Conservation (phyloP, 768 basidiomycete species). For the button mushroom (Agaricus bisporus) region DNA sequence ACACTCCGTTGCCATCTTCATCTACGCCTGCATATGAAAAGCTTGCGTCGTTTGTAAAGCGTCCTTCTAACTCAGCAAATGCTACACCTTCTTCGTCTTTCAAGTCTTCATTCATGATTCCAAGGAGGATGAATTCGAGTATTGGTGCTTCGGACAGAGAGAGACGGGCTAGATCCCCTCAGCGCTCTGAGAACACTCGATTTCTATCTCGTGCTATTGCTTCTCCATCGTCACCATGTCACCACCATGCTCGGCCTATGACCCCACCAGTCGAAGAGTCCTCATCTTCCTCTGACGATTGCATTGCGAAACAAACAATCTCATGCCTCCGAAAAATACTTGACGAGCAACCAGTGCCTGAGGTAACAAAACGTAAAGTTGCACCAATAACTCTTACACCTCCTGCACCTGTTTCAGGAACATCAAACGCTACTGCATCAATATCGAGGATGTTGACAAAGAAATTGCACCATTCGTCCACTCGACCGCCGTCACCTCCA, state of each 20-base stretch:
- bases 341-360: constrained; percentile 39
- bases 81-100: constrained; percentile 31
- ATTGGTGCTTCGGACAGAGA: constrained; percentile 3
- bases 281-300: constrained; percentile 46
- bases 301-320: constrained; percentile 57
- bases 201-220: background rate
- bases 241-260: constrained; percentile 28
- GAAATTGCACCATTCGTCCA: constrained; percentile 48
- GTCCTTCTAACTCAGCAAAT: constrained; percentile 22
- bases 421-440: constrained; percentile 72
- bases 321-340: constrained; percentile 67
- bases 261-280: constrained; percentile 60
- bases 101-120: constrained; percentile 17
- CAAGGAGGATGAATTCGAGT: constrained; percentile 9
- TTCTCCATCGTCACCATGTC: constrained; percentile 5
- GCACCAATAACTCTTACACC: constrained; percentile 46
- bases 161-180: background rate
- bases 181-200: background rate
- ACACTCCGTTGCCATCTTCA: constrained; percentile 30
- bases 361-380: constrained; percentile 15
- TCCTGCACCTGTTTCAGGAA: constrained; percentile 44
- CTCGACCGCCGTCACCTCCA: constrained; percentile 58
- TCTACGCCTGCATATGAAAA: constrained; percentile 56
- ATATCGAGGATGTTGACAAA: constrained; percentile 74
- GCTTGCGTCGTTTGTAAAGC: constrained; percentile 45